Conservation (phyloP, 768 basidiomycete species). For the Cystobasidium ongulense region DNA sequence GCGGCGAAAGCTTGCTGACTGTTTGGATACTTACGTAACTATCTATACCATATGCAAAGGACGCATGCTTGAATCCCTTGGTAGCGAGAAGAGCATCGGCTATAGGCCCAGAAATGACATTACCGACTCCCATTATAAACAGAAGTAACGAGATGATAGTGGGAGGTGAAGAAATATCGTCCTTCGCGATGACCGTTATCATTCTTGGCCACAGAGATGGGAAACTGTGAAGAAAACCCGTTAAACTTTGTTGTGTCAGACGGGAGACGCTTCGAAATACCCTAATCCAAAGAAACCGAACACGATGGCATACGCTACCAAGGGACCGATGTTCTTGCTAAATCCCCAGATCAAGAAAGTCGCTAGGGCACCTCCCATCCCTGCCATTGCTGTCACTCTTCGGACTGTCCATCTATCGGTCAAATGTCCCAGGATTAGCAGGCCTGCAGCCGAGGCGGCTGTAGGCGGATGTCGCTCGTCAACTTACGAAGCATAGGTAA, state of each 20-base stretch:
- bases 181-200: neutral
- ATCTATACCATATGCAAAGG: neutral
- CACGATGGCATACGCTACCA: neutral
- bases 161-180: neutral
- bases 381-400: neutral
- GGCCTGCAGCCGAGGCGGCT: neutral
- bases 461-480: neutral
- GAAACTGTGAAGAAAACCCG: neutral
- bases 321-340: neutral
- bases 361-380: neutral
- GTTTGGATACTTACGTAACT: conserved; percentile 7
- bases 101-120: neutral
- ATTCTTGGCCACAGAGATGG: neutral
- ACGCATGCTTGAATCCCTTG: neutral
- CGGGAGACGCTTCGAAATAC: neutral
- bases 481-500: neutral
- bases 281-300: conserved; percentile 3
- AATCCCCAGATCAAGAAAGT: neutral
- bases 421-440: neutral
- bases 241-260: neutral
- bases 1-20: too few relatives aligned
- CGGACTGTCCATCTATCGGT: neutral
- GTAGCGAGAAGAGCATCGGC: neutral
- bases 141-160: neutral
- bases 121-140: neutral